Evolutionary conservation across 352 stramenopile species (phyloP), one percentile per base, ranked within the genome.

Genomic region (Phytophthora idaei): DNA sequence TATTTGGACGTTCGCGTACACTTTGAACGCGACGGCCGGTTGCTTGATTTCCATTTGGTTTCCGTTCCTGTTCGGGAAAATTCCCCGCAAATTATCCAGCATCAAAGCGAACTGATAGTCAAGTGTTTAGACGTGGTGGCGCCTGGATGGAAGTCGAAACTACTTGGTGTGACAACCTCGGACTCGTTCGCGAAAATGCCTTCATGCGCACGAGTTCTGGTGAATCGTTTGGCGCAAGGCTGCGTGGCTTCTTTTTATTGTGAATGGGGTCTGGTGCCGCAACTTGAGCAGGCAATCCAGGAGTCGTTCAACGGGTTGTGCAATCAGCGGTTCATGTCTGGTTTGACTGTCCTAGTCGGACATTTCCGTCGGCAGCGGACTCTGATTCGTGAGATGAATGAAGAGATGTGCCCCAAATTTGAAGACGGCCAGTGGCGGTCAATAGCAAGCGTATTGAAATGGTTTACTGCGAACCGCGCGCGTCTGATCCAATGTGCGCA

Each of bases 21-120:
- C 27, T 76, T 76, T 54, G 63, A 76, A 39, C 47, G 42, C 15
- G 51, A 72, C 15, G 58, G 63, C 5, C 34, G 44, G n/a, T 27
- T 76, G 47, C 53, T 72, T 46, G 48, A 62, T 63, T 69, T 69
- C n/a, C 68, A 76, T 58, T 63, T 76, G 44, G 28, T 76, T 31
- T 69, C 68, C 3, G 50, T 76, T 7, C 63, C 68, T 28, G 54
- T 69, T 63, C 68, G 63, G 1, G 68, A 72, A 42, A 63, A 68
- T 32, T 67, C 53, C 15, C 42, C 50, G 5, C 68, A 67, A 51
- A 46, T 65, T 34, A 61, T 61, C 27, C 41, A 58, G 3, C 62
- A 72, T 41, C 64, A 72, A 48, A 45, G 32, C 11, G 57, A 69
- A 10, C 51, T 41, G 6, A 50, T 76, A 11, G 25, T 58, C 12